Percentiles rank a stretch among this genome's conserved stretches.
Evolutionary conservation across 805 yeast species (phyloP).

Genomic region (Kuraishia piskuri): DNA sequence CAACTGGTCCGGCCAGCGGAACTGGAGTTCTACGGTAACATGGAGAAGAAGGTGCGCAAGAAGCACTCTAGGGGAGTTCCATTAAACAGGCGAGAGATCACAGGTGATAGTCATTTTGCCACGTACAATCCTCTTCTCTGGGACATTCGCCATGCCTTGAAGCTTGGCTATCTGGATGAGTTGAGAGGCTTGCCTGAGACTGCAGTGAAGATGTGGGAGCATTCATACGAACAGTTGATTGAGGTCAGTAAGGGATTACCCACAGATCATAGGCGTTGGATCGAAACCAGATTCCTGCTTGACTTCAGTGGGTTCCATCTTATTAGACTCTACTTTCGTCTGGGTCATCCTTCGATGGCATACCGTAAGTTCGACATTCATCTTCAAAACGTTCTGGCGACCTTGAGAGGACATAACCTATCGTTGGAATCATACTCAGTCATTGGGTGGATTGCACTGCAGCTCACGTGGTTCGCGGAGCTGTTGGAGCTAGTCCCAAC

Average conservation of each 20-base stretch:
- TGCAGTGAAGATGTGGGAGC: conserved; percentile 41
- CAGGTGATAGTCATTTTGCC: not conserved
- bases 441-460: conserved; percentile 51
- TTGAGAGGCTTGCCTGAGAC: conserved; percentile 36
- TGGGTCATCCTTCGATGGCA: conserved; percentile 51
- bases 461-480: conserved; percentile 59
- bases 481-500: conserved; percentile 41
- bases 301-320: conserved; percentile 60
- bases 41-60: conserved; percentile 31
- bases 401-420: conserved; percentile 22
- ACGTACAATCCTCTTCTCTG: conserved; percentile 22
- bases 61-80: conserved; percentile 21
- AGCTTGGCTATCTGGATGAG: conserved; percentile 42
- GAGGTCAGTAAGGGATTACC: conserved; percentile 25
- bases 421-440: conserved; percentile 19
- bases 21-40: conserved; percentile 32
- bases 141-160: conserved; percentile 43
- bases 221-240: conserved; percentile 42
- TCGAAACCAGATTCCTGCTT: conserved; percentile 36
- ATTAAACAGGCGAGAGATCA: not conserved
- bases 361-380: conserved; percentile 60
- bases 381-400: conserved; percentile 37
- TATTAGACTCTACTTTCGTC: conserved; percentile 47
- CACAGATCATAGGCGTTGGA: conserved; percentile 25
- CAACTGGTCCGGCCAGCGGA: conserved; percentile 31